phyloP scores from a whole-genome alignment of 768 basidiomycete genomes.

The Xerocomellus amylosporus region DNA sequence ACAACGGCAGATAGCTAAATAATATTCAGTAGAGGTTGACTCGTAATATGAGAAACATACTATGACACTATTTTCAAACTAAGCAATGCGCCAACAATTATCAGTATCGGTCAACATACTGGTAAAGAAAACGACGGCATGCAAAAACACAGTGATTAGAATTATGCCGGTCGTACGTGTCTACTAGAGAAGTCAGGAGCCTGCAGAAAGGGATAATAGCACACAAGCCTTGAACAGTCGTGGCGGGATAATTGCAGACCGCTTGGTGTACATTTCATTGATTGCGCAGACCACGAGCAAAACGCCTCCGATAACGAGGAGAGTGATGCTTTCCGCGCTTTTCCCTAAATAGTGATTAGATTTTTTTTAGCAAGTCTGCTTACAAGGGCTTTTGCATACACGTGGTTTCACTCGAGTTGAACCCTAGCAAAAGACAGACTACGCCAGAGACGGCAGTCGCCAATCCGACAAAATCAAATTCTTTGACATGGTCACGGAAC shows the following conservation, averaged over 20 bases:
- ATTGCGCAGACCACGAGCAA: constrained; percentile 29
- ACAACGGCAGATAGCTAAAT: constrained; percentile 38
- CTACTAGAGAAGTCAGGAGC: constrained; percentile 13
- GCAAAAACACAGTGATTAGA: constrained; percentile 35
- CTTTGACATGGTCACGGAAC: constrained; percentile 29
- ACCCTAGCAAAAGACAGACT: constrained; percentile 39
- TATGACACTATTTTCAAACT: constrained; percentile 22
- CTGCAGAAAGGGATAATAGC: background rate
- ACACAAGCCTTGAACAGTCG: constrained; percentile 35
- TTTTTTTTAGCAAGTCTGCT: background rate
- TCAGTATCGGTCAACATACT: constrained; percentile 18
- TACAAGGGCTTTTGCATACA: constrained; percentile 22
- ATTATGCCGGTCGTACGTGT: constrained; percentile 39
- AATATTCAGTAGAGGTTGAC: constrained; percentile 3
- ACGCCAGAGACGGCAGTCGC: constrained; percentile 34
- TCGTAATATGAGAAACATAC: constrained; percentile 11
- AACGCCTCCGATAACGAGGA: constrained; percentile 34
- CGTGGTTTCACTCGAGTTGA: constrained; percentile 33
- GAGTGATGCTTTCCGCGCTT: constrained; percentile 33
- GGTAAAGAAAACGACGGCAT: constrained; percentile 32
- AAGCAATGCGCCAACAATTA: background rate
- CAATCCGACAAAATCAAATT: constrained; percentile 44
- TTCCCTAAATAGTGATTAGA: constrained; percentile 25
- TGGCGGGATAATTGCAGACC: constrained; percentile 39
- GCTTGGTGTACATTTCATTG: constrained; percentile 36